Conservation (phyloP, 495 filamentous ascomycete genomes). For the Venustampulla echinocandica region DNA sequence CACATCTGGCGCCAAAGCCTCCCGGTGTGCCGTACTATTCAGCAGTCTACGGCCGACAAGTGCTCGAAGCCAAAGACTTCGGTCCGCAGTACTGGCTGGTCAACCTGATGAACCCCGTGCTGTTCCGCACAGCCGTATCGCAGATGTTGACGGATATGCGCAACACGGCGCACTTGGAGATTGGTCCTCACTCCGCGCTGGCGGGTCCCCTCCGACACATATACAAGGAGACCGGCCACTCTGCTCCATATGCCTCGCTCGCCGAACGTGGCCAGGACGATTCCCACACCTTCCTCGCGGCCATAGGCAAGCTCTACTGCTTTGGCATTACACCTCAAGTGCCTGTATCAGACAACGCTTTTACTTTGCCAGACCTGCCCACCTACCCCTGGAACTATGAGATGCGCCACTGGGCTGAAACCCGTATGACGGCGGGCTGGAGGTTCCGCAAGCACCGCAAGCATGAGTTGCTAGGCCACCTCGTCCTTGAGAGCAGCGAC, state of each 20-base stretch:
- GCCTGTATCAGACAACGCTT: conserved; percentile 29
- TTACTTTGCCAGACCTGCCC: conserved; percentile 30
- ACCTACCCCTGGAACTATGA: conserved; percentile 29
- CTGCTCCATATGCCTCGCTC: conserved; percentile 18
- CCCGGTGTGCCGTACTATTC: neutral
- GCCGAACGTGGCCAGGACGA: conserved; percentile 16
- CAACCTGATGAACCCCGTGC: conserved; percentile 4
- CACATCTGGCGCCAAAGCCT: neutral
- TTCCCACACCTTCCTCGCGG: conserved; percentile 35
- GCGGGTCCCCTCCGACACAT: conserved; percentile 50
- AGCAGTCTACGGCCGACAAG: neutral
- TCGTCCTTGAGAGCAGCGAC: conserved; percentile 12
- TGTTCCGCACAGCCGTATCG: neutral
- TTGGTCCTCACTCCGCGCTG: conserved; percentile 34
- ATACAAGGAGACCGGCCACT: neutral
- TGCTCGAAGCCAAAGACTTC: neutral
- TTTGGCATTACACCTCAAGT: neutral
- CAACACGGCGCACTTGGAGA: neutral
- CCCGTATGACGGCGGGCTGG: conserved; percentile 18
- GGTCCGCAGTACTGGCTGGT: conserved; percentile 9
- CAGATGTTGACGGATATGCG: neutral
- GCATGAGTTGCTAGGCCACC: conserved; percentile 29
- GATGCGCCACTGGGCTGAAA: conserved; percentile 25
- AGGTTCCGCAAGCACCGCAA: conserved; percentile 18
- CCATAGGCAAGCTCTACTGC: conserved; percentile 26